Conservation (phyloP, 176 grass and related monocot species). For the Rhynchospora breviuscula region DNA sequence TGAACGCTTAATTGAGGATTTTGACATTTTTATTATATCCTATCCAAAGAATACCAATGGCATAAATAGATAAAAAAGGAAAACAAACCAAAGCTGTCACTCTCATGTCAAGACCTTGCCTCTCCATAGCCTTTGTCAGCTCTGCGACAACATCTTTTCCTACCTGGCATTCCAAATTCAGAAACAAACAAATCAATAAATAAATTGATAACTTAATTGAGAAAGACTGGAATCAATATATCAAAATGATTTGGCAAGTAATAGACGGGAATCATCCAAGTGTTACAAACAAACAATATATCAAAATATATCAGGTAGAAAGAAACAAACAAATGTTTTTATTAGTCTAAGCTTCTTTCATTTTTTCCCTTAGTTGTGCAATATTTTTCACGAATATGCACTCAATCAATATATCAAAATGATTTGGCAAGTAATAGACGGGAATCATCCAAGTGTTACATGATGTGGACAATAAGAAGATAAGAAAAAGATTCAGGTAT, state of each 20-base stretch:
- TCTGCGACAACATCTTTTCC: conserved; percentile 86
- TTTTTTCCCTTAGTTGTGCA: background rate
- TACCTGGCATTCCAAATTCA: conserved; percentile 44
- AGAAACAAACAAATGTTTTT: too few species aligned
- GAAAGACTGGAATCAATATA: background rate
- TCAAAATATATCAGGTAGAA: too few species aligned
- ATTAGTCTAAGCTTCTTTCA: background rate
- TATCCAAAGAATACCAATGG: background rate
- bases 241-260: too few species aligned
- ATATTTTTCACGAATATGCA: background rate
- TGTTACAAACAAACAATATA: too few species aligned
- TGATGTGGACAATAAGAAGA: conserved; percentile 3
- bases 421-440: background rate
- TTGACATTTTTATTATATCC: background rate
- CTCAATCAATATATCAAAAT: conserved; percentile 6
- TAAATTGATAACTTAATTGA: background rate
- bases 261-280: too few species aligned
- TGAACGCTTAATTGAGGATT: background rate
- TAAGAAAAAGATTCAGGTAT: conserved; percentile 6
- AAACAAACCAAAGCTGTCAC: conserved; percentile 57
- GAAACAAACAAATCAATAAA: conserved; percentile 12
- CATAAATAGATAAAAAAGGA: conserved; percentile 8
- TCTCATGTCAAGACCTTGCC: conserved; percentile 87
- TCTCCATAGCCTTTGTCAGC: conserved; percentile 69
- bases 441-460: background rate